Base-by-base conservation (phyloP, 768 basidiomycete species). In the Rhodotorula diobovata region DNA sequence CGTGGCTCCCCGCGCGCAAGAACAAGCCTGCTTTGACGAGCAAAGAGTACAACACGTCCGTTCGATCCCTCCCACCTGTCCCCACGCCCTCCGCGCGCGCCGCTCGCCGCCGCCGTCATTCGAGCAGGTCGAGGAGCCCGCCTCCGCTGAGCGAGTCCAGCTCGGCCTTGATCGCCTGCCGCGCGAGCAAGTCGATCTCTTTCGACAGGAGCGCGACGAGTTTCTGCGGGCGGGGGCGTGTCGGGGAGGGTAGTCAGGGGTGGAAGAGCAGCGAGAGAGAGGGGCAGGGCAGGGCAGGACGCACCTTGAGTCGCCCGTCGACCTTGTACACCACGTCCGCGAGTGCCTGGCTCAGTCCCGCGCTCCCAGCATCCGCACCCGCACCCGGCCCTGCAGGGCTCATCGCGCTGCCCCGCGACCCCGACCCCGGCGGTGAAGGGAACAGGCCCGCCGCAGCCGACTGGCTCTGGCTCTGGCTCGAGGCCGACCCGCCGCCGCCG, bases 301-400 rank as follows among this genome's bases (percentile, higher is more conserved):
- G 62, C 57, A 90, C 91, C 84, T 92, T 94, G 76, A 95, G 85
- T 80, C 90, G 90, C 43, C 84, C 83, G 78, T 95, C 93, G 54
- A 91, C 86, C 81, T 92, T 93, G 53, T 87, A 75, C 18, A 93
- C 84, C 79, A 86, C 85, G 62, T 94, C 92, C 12, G 86, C 87
- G 39, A 78, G 63, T 15, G 43, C 55, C 28, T 74, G 79, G 48
- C 72, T 77, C 37, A 78, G 50, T 21, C 68, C 77, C 8, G n/a
- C 63, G 14, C 61, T 54, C 15, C 28, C 43, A 9, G 41, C 41
- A 43, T 18, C 14, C 39, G 53, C n/a, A n/a, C 21, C 61, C 41
- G 43, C 14, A 60, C 37, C 2, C 32, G 43, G n/a, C 58, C n/a
- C 28, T 2, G 35, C 61, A 4, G 58, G 21, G 51, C n/a, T 53